A percentile compares a stretch with the other conserved stretches of the same genome.
Evolutionary conservation across 495 filamentous ascomycete genomes (phyloP).

Genomic region (Hypoxylon rickii): DNA sequence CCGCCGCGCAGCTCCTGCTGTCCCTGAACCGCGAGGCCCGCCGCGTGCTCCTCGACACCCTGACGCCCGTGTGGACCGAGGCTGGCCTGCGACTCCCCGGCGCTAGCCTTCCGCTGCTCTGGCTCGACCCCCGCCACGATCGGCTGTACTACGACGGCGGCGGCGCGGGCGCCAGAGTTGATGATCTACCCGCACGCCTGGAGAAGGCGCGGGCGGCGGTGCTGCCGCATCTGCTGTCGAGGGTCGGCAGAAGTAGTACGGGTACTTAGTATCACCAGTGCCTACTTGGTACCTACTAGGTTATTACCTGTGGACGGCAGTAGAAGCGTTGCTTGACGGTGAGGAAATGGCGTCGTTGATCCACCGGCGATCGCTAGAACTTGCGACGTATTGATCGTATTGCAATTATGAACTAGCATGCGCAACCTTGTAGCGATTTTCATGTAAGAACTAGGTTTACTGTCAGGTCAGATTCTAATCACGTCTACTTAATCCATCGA

Average conservation of each 20-base stretch:
- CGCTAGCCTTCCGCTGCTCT: conserved; percentile 2
- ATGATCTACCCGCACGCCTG: not conserved
- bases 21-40: conserved; percentile 12
- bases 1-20: not conserved
- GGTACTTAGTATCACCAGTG: no score
- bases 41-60: conserved; percentile 3
- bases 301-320: no score
- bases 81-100: conserved; percentile 2
- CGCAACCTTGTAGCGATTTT: no score
- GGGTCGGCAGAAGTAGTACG: not conserved
- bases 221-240: conserved; percentile 5
- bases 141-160: conserved; percentile 2
- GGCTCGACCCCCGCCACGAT: conserved; percentile 14
- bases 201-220: conserved; percentile 5
- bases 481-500: no score
- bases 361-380: no score
- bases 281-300: not conserved
- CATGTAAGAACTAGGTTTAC: no score
- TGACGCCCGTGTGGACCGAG: conserved; percentile 10
- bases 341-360: no score
- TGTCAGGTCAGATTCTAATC: no score
- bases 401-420: no score
- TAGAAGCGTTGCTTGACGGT: no score
- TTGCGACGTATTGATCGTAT: no score
- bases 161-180: not conserved